Evolutionary conservation across 2,329 filamentous ascomycete species (phyloP).

Genomic region (Fusarium guadeloupense): DNA sequence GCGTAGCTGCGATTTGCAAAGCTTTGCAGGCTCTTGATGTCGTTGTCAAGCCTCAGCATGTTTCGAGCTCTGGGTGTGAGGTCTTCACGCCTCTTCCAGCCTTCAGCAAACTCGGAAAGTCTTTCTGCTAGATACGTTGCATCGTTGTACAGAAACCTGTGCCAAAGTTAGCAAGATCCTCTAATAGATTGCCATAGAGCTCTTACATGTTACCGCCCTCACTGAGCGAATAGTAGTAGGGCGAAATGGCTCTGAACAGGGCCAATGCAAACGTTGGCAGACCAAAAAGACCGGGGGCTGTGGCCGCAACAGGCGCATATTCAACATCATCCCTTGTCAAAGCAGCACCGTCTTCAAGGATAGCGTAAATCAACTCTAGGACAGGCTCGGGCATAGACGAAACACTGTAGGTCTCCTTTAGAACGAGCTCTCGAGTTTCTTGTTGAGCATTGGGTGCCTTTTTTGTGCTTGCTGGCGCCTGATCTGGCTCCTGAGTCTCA

Average conservation of each 20-base stretch:
- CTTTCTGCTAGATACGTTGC: slow-evolving; percentile 69
- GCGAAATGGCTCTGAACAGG: slow-evolving; percentile 81
- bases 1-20: slow-evolving; percentile 71
- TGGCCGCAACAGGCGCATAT: slow-evolving; percentile 69
- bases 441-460: slow-evolving; percentile 36
- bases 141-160: slow-evolving; percentile 74
- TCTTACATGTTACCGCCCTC: slow-evolving; percentile 71
- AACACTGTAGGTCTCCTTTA: slow-evolving; percentile 87
- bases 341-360: slow-evolving; percentile 68
- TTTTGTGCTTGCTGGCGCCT: slow-evolving; percentile 12
- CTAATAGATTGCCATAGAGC: no score
- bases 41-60: slow-evolving; percentile 67
- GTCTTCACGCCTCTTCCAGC: slow-evolving; percentile 65
- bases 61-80: slow-evolving; percentile 59
- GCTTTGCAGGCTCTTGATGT: slow-evolving; percentile 65
- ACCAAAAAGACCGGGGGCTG: slow-evolving; percentile 74
- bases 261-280: slow-evolving; percentile 78
- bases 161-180: slow-evolving; percentile 6
- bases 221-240: slow-evolving; percentile 74
- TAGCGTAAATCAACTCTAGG: slow-evolving; percentile 68
- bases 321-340: slow-evolving; percentile 64
- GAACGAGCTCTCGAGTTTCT: slow-evolving; percentile 71
- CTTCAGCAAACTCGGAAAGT: slow-evolving; percentile 57
- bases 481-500: slow-evolving; percentile 37
- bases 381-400: slow-evolving; percentile 87